Evolutionary conservation across 163 green algal genomes (phyloP).

Genomic region (Scenedesmus sp.): DNA sequence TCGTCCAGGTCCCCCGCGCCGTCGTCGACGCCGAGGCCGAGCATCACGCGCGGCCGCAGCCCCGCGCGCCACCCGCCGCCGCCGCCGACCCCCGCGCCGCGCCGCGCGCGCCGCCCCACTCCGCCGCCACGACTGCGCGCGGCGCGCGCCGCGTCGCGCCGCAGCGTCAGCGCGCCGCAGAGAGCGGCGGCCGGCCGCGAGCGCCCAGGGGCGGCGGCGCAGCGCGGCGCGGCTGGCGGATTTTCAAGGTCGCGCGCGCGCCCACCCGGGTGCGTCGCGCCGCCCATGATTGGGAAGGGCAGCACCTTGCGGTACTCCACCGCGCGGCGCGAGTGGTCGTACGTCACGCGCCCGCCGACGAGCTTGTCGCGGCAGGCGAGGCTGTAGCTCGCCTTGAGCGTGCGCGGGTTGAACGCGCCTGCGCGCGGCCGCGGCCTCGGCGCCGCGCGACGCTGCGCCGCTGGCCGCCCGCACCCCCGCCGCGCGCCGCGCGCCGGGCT

Average conservation of each 20-base stretch:
- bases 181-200: no score
- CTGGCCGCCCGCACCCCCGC: neutral
- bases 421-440: no score
- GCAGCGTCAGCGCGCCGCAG: no score
- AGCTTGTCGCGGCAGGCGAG: conserved; percentile 14
- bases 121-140: conserved; percentile 32
- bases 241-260: no score
- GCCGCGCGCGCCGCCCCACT: conserved; percentile 32
- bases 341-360: neutral
- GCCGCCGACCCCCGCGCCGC: neutral
- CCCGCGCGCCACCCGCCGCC: neutral
- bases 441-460: no score
- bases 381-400: conserved; percentile 5
- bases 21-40: neutral
- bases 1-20: neutral
- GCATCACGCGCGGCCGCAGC: neutral
- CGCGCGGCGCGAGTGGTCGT: neutral
- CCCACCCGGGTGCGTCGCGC: conserved; percentile 1
- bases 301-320: conserved; percentile 29
- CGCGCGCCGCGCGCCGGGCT: no score
- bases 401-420: conserved; percentile 26
- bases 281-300: conserved; percentile 25
- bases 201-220: no score
- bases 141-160: no score
- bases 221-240: no score